Conservation (phyloP, 192 early-diverging fungal species). For the Podila minutissima region DNA sequence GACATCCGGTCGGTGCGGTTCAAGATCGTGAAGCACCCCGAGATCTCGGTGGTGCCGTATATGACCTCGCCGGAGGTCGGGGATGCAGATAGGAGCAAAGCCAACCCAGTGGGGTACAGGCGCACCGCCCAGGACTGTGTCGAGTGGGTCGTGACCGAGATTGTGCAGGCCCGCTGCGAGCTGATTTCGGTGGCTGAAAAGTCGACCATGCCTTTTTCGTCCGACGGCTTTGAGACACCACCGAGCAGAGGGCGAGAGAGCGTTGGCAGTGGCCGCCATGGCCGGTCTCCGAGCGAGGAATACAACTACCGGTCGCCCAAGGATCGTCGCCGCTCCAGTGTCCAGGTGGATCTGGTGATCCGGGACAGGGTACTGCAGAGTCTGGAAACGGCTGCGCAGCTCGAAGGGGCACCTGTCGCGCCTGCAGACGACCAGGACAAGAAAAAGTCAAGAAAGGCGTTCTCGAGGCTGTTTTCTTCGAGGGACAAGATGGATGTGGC, state of each 20-base stretch:
- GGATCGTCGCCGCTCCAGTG: background rate
- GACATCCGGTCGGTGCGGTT: constrained; percentile 36
- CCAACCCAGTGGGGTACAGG: constrained; percentile 8
- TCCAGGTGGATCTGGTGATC: constrained; percentile 38
- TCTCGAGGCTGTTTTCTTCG: constrained; percentile 20
- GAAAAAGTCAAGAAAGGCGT: constrained; percentile 10
- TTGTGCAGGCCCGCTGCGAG: constrained; percentile 34
- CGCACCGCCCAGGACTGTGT: constrained; percentile 30
- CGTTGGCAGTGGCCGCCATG: constrained; percentile 1
- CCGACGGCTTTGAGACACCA: background rate
- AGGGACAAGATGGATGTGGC: background rate
- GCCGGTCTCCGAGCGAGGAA: constrained; percentile 35
- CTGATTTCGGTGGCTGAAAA: constrained; percentile 32
- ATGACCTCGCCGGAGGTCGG: constrained; percentile 4
- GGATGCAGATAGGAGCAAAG: constrained; percentile 10
- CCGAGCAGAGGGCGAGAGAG: background rate
- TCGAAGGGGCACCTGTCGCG: constrained; percentile 5
- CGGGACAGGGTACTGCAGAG: constrained; percentile 32
- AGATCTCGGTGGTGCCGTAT: constrained; percentile 26
- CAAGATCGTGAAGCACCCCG: constrained; percentile 49
- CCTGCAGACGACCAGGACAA: background rate
- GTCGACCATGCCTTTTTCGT: too few species aligned
- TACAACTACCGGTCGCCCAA: constrained; percentile 35
- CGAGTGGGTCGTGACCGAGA: constrained; percentile 46
- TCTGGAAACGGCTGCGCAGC: constrained; percentile 15